These are phyloP conservation scores for Cercospora janseana DNA, from an alignment of 2,329 filamentous ascomycete genomes.

Conservation along the genomic window DNA sequence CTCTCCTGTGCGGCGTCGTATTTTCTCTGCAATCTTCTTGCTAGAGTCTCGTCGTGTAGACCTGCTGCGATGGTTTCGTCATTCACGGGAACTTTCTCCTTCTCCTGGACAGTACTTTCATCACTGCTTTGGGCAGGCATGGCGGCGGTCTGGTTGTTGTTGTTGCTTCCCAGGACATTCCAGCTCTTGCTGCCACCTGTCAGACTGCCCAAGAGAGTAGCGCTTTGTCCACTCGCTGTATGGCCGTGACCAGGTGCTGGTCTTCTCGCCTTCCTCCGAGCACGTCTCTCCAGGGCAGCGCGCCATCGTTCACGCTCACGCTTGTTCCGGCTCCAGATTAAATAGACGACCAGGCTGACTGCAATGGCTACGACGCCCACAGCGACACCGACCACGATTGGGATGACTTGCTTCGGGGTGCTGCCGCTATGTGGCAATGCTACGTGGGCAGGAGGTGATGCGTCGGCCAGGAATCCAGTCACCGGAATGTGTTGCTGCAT, in stretches of 20 bases:
- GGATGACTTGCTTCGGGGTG: slow-evolving; percentile 3
- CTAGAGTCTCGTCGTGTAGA: slow-evolving; percentile 7
- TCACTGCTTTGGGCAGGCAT: background rate
- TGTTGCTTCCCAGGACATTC: background rate
- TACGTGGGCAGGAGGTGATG: background rate
- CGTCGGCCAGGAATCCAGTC: slow-evolving; percentile 1
- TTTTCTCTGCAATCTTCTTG: slow-evolving; percentile 9
- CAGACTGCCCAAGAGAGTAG: slow-evolving; percentile 13
- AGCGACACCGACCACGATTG: slow-evolving; percentile 4
- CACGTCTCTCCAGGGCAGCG: slow-evolving; percentile 7
- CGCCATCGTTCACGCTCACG: slow-evolving; percentile 9
- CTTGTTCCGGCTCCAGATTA: slow-evolving; percentile 12
- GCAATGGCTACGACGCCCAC: background rate
- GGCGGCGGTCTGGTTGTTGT: slow-evolving; percentile 2
- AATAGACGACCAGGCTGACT: slow-evolving; percentile 4
- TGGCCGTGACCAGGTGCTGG: background rate
- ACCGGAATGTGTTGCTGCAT: slow-evolving; percentile 11
- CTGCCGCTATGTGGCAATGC: background rate
- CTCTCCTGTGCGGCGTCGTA: slow-evolving; percentile 13
- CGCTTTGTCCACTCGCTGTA: slow-evolving; percentile 5
- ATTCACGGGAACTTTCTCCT: slow-evolving; percentile 8
- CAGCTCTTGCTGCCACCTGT: slow-evolving; percentile 11
- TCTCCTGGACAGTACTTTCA: slow-evolving; percentile 1
- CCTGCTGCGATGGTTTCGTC: slow-evolving; percentile 7
- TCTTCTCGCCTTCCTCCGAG: slow-evolving; percentile 7